Conservation (phyloP, 805 yeast species). For the Yamadazyma paraphyllophila region DNA sequence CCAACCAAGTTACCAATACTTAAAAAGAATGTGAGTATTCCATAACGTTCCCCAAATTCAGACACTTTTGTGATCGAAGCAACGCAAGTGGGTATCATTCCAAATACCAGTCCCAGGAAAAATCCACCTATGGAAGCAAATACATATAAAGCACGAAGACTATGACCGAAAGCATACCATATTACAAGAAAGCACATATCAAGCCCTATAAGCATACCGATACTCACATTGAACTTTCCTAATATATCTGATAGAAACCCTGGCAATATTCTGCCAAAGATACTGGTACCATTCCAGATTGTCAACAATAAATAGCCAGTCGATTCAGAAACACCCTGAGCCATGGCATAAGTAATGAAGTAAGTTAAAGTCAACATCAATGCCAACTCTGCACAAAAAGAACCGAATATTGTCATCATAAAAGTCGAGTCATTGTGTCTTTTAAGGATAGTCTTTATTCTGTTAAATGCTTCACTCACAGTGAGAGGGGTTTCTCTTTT, state of each 20-base stretch:
- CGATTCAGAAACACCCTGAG: constrained; percentile 46
- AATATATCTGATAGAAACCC: constrained; percentile 52
- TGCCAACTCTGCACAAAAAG: constrained; percentile 49
- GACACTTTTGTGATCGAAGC: constrained; percentile 51
- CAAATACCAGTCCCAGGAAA: constrained; percentile 33
- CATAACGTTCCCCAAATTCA: constrained; percentile 35
- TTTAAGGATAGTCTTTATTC: not conserved
- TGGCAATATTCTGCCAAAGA: constrained; percentile 54
- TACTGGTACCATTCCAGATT: constrained; percentile 44
- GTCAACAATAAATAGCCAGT: constrained; percentile 45
- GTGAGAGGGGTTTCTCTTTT: not conserved
- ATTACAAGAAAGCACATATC: constrained; percentile 25
- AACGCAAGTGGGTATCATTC: constrained; percentile 48
- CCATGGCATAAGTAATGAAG: constrained; percentile 55
- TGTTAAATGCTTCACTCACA: not conserved
- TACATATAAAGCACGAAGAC: constrained; percentile 24
- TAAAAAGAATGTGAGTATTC: constrained; percentile 26
- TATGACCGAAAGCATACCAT: constrained; percentile 37
- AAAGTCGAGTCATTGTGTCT: constrained; percentile 19
- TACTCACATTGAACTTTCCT: constrained; percentile 53
- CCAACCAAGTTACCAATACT: constrained; percentile 27
- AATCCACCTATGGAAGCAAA: constrained; percentile 36
- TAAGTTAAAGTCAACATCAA: constrained; percentile 53
- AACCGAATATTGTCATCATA: constrained; percentile 28
- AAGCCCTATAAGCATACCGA: constrained; percentile 28